Base-by-base conservation (phyloP, 495 filamentous ascomycete genomes). In the Haplographium delicatum region DNA sequence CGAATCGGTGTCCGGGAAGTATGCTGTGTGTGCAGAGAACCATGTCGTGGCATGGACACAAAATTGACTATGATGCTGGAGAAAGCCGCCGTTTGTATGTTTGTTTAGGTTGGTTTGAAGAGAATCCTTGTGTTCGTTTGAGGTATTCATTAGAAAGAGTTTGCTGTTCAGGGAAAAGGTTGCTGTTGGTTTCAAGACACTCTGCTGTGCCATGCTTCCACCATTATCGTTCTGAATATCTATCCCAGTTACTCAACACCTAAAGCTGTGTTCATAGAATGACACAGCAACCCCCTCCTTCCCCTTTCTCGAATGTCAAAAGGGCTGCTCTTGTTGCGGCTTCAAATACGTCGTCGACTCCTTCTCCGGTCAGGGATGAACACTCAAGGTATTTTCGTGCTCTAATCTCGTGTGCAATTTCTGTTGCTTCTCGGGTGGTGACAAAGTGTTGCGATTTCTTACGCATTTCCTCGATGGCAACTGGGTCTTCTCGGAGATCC, bases 321-420 rank as follows among this genome's bases (percentile, higher is more conserved):
- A 99, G 72, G 23, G 93, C 91, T n/a, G 93, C 91, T 61, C 93
- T 79, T 46, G 93, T 99, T 7, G 93, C 93, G 23, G 93, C 93
- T 65, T 99, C 93, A 62, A 99, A 99, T 10, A 99, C 93, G 68
- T 99, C 93, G 66, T 99, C 93, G 19, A 99, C 93, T 10, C 93
- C 93, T 63, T 99, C 94, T 41, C 93, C 93, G n/a, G 88, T 96
- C 57, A 99, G 68, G 25, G 87, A 91, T 4, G 91, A 96, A 70
- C 93, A 99, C 65, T 99, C 93, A 41, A 99, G 83, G 59, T 99
- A 99, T 70, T 95, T 95, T 56, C 88, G 78, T 44, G 91, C 93
- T 34, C 91, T 90, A 60, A 96, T 86, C 50, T 90, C 82, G 44
- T 86, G 80, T 33, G 86, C 88, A 24, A 84, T 85, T 30, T 85